Conservation (phyloP, 768 basidiomycete species). For the Plicaturopsis crispa region DNA sequence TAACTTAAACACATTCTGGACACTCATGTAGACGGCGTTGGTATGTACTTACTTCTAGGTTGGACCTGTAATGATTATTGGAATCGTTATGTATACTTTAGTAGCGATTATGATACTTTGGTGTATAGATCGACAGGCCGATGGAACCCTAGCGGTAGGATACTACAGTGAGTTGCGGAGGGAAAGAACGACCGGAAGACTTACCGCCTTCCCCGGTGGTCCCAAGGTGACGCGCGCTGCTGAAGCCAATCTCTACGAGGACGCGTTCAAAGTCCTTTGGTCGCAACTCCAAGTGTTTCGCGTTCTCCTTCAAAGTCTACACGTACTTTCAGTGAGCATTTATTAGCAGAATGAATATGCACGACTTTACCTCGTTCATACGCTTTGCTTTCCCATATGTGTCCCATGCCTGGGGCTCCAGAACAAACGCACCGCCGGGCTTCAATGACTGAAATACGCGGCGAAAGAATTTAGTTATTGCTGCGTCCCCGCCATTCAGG, state of each 20-base stretch:
- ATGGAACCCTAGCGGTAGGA: constrained; percentile 39
- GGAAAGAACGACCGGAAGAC: constrained; percentile 10
- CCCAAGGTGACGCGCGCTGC: constrained; percentile 37
- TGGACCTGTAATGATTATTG: too few relatives aligned
- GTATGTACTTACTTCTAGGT: too few relatives aligned
- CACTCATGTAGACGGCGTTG: too few relatives aligned
- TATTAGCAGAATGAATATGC: background rate
- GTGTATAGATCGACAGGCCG: constrained; percentile 58
- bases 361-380: constrained; percentile 44
- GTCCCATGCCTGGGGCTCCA: constrained; percentile 85
- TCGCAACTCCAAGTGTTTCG: constrained; percentile 44
- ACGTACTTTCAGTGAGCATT: background rate
- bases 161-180: constrained; percentile 3
- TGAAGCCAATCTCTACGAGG: constrained; percentile 59
- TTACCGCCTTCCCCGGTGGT: constrained; percentile 58
- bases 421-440: constrained; percentile 59
- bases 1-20: too few relatives aligned
- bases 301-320: constrained; percentile 54
- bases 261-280: constrained; percentile 56
- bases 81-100: too few relatives aligned
- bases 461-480: constrained; percentile 58
- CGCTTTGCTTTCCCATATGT: constrained; percentile 74
- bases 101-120: too few relatives aligned
- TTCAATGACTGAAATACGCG: constrained; percentile 49
- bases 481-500: constrained; percentile 71